Percentiles rank a stretch among this genome's conserved stretches.
phyloP scores from a whole-genome alignment of 352 stramenopile species.

The Pythium aphanidermatum region DNA sequence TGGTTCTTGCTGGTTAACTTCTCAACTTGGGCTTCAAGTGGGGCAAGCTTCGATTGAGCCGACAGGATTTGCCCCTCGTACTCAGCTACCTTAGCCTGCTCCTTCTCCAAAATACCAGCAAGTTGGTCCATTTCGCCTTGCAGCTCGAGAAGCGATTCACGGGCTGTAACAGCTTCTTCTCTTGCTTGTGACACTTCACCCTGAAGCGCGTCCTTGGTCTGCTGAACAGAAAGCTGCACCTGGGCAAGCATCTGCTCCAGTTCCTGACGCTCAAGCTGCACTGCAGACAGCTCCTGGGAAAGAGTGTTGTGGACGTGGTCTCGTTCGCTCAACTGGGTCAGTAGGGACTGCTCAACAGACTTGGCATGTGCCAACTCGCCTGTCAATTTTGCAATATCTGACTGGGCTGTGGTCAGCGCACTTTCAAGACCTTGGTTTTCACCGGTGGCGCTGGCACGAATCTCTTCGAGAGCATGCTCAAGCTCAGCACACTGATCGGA shows the following conservation, averaged over 20 bases:
- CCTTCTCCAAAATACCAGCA: conserved; percentile 34
- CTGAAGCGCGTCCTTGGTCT: conserved; percentile 27
- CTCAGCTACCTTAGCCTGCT: conserved; percentile 26
- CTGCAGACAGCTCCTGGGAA: conserved; percentile 30
- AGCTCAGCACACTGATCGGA: conserved; percentile 28
- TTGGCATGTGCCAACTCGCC: conserved; percentile 13
- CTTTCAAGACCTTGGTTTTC: conserved; percentile 9
- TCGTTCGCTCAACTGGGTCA: conserved; percentile 5
- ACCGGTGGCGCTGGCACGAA: conserved; percentile 2
- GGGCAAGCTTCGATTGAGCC: conserved; percentile 27
- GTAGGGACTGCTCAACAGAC: conserved; percentile 11
- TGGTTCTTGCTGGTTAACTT: conserved; percentile 61
- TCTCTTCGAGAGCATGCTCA: conserved; percentile 12
- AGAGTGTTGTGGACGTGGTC: conserved; percentile 15
- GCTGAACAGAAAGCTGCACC: conserved; percentile 28
- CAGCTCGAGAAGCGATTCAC: conserved; percentile 30
- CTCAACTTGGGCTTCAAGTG: conserved; percentile 46
- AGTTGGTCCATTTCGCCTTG: conserved; percentile 50
- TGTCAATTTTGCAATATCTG: conserved; percentile 1
- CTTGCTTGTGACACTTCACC: conserved; percentile 1
- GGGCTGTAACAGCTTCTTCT: conserved; percentile 22
- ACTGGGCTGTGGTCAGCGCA: conserved; percentile 4
- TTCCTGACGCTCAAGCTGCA: conserved; percentile 26
- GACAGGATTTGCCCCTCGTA: conserved; percentile 42
- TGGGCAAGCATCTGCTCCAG: conserved; percentile 30